Percentiles rank a stretch among this genome's conserved stretches.
phyloP scores from a whole-genome alignment of 805 yeast species.

The Yamadazyma scolyti region DNA sequence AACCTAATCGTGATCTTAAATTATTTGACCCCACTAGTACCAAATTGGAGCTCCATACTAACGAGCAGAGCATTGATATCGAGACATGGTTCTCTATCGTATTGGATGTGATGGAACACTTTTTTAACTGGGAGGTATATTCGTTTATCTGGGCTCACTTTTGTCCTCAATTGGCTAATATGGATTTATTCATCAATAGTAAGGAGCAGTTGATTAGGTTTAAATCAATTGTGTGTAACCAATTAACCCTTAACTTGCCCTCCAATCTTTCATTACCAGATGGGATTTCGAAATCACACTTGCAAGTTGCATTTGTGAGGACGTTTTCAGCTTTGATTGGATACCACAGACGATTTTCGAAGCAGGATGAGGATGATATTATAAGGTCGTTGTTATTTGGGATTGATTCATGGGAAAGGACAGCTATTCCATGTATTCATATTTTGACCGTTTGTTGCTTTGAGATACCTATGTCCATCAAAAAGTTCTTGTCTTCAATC shows the following conservation, averaged over 20 bases:
- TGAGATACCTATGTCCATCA: conserved; percentile 71
- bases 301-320: conserved; percentile 63
- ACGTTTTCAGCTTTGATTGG: conserved; percentile 61
- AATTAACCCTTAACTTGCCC: conserved; percentile 50
- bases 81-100: conserved; percentile 50
- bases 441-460: conserved; percentile 75
- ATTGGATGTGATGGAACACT: conserved; percentile 45
- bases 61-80: conserved; percentile 35
- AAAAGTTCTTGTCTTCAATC: conserved; percentile 63
- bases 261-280: conserved; percentile 36
- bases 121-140: conserved; percentile 68
- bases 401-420: conserved; percentile 70
- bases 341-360: conserved; percentile 51
- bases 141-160: conserved; percentile 64
- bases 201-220: conserved; percentile 35
- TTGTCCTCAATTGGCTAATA: conserved; percentile 64
- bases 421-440: conserved; percentile 76
- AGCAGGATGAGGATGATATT: conserved; percentile 60
- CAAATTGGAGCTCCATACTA: conserved; percentile 13
- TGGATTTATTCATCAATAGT: conserved; percentile 46
- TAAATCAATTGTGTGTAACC: conserved; percentile 53
- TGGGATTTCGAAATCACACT: conserved; percentile 49
- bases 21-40: conserved; percentile 16
- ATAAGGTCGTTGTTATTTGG: conserved; percentile 58
- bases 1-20: conserved; percentile 28